Base-by-base conservation (phyloP, 306 rosid species). In the Pyrus betulifolia region DNA sequence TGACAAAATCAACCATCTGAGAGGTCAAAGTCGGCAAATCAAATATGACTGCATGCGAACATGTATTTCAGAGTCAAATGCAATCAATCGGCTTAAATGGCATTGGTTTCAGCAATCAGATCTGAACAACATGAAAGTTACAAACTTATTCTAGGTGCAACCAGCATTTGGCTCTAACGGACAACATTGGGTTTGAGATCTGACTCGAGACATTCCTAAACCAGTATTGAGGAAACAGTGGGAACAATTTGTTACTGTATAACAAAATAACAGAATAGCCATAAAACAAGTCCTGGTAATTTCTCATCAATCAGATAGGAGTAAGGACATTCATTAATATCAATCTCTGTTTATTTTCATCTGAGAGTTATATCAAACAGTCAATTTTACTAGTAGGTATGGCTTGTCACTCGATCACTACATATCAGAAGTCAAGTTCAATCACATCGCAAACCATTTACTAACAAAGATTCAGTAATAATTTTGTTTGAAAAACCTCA, bases 21-120 rank as follows among this genome's bases (percentile, higher is more conserved):
- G 42, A 12, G 17, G 46, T 78, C 82, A 60, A 60, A 61, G 19
- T 58, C 45, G n/a, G 15, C 44, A 58, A 78, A 74, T 65, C 19
- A 46, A 72, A 63, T 18, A 28, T 62, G 38, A 31, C 42, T 12
- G 46, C 59, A 54, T 17, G 67, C 38, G 59, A 74, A 62, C 31
- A 31, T 38, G 8, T 10, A 35, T 9, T 25, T 49, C 3, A 38
- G 6, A 4, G 40, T 45, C 21, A 19, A 45, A 61, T 23, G 10
- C 11, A 28, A 46, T 38, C 4, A 28, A 8, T 4, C 5, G 2
- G 25, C 54, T 19, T 65, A 75, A 2, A 4, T 4, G 23, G 44
- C 5, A 15, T 3, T 38, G 33, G 19, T 8, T 78, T 60, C 70
- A 69, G 18, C 57, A 51, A 55, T 52, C 22, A 18, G 30, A 66